Percentiles rank a stretch among this genome's conserved stretches.
phyloP scores from a whole-genome alignment of 495 filamentous ascomycete species.

The Aspergillus bertholletiae region DNA sequence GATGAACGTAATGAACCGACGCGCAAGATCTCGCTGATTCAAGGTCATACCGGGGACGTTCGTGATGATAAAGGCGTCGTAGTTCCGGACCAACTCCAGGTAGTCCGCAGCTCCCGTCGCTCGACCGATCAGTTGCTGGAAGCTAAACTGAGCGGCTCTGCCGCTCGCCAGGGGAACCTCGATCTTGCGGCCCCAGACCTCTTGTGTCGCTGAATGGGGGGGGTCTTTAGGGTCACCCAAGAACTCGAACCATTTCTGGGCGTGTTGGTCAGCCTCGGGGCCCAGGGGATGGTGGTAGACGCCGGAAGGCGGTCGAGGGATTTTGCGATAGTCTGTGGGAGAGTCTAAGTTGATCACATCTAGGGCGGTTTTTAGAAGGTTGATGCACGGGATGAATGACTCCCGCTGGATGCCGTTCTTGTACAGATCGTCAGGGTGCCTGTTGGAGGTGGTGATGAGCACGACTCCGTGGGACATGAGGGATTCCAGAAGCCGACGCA shows the following conservation, averaged over 20 bases:
- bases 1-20: slow-evolving; percentile 95
- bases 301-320: slow-evolving; percentile 86
- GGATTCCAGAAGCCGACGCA: slow-evolving; percentile 80
- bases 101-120: slow-evolving; percentile 94
- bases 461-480: slow-evolving; percentile 97
- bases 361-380: slow-evolving; percentile 76
- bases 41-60: slow-evolving; percentile 90
- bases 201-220: slow-evolving; percentile 71
- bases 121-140: slow-evolving; percentile 81
- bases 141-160: slow-evolving; percentile 82
- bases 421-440: slow-evolving; percentile 93
- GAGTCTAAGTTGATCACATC: slow-evolving; percentile 93
- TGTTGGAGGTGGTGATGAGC: slow-evolving; percentile 93
- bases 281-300: slow-evolving; percentile 90
- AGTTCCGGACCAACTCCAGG: slow-evolving; percentile 84
- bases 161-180: slow-evolving; percentile 84
- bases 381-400: slow-evolving; percentile 93
- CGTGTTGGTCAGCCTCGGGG: slow-evolving; percentile 70
- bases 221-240: slow-evolving; percentile 80
- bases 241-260: slow-evolving; percentile 91
- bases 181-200: slow-evolving; percentile 93
- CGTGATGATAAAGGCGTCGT: slow-evolving; percentile 88
- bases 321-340: slow-evolving; percentile 93
- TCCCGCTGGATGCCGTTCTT: slow-evolving; percentile 96
- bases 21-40: slow-evolving; percentile 78